Percentiles rank a stretch among this genome's conserved stretches.
Conservation (phyloP, 768 basidiomycete genomes). For the Exidia glandulosa region DNA sequence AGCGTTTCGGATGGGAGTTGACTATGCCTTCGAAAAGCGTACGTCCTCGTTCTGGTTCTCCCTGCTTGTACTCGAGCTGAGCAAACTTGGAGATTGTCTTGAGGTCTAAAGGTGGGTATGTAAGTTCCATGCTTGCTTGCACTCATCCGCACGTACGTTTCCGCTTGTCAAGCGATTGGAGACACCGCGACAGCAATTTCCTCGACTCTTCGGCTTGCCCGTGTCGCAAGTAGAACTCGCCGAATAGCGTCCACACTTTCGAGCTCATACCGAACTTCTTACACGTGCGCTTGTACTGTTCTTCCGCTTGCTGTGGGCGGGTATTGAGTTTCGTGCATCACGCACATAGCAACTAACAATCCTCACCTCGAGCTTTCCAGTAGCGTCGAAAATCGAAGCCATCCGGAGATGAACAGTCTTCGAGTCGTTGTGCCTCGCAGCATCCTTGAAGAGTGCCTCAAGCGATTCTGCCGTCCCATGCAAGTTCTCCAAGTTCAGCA, state of each 20-base stretch:
- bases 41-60: conserved; percentile 88
- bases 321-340: neutral
- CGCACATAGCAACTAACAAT: neutral
- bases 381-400: conserved; percentile 74
- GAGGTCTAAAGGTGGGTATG: conserved; percentile 48
- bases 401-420: conserved; percentile 82
- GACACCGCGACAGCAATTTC: conserved; percentile 71
- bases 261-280: conserved; percentile 94
- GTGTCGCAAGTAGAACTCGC: conserved; percentile 66
- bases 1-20: conserved; percentile 88
- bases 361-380: conserved; percentile 67
- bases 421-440: conserved; percentile 80
- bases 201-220: conserved; percentile 72
- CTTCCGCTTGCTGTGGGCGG: conserved; percentile 69
- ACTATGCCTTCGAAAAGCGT: conserved; percentile 95
- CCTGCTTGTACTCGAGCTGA: conserved; percentile 87
- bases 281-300: conserved; percentile 74
- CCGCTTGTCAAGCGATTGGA: conserved; percentile 86
- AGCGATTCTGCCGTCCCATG: conserved; percentile 79
- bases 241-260: conserved; percentile 87
- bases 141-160: conserved; percentile 61
- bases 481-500: conserved; percentile 87
- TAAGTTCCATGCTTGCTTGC: neutral
- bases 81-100: conserved; percentile 95
- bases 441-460: conserved; percentile 82